Evolutionary conservation across 1,139 yeast species (phyloP).

Genomic region (Taphrina pruni): DNA sequence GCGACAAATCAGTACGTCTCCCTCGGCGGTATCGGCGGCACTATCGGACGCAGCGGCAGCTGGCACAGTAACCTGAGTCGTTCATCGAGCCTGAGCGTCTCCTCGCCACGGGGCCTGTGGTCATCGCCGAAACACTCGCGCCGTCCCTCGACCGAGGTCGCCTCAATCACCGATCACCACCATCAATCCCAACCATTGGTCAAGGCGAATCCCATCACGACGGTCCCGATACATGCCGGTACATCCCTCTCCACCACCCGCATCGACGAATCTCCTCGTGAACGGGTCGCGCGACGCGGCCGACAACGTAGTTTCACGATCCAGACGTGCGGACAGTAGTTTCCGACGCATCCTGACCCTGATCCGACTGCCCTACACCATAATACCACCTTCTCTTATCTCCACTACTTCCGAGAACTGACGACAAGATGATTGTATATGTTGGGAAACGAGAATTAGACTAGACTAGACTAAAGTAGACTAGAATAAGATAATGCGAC

Average conservation of each 20-base stretch:
- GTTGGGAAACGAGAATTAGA: no score
- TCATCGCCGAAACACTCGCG: slow-evolving; percentile 9
- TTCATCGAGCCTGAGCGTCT: slow-evolving; percentile 9
- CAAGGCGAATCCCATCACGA: background rate
- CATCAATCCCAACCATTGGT: background rate
- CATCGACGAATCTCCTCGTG: slow-evolving; percentile 6
- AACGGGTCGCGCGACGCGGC: slow-evolving; percentile 7
- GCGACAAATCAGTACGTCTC: background rate
- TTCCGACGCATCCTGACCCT: background rate
- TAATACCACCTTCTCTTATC: background rate
- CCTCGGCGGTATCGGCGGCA: background rate
- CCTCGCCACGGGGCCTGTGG: slow-evolving; percentile 14
- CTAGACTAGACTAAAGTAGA: background rate
- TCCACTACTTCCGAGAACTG: background rate
- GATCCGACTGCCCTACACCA: background rate
- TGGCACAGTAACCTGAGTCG: slow-evolving; percentile 19
- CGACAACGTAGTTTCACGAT: slow-evolving; percentile 17
- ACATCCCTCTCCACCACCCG: background rate
- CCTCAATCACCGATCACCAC: background rate
- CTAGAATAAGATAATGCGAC: slow-evolving; percentile 17
- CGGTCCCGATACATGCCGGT: background rate
- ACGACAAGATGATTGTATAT: no score
- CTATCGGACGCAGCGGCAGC: slow-evolving; percentile 10
- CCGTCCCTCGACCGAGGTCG: background rate
- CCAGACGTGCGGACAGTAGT: slow-evolving; percentile 3